Evolutionary conservation across 345 rosid species (phyloP), one percentile per base, ranked within the genome.

Genomic region (Brassica cretica): DNA sequence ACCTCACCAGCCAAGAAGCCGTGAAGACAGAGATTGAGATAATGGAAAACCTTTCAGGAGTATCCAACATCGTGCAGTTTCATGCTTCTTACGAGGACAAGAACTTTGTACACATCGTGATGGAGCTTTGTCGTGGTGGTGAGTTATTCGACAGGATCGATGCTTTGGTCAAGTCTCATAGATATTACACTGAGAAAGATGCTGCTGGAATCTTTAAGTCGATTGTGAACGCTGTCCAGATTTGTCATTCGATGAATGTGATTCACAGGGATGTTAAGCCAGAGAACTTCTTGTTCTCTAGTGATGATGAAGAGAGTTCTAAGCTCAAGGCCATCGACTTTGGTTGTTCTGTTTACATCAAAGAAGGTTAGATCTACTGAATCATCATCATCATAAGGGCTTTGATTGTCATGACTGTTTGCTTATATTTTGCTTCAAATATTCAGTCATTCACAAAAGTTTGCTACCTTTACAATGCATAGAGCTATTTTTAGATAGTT

Each of bases 291-390:
- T 53, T 53, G 24, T 53, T 53, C 60, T 53, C 60, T 15, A 53
- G 60, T 53, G 76, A 87, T 55, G 89, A 84, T 37, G 84, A 84
- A 35, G 84, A 82, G 33, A 85, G 68, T n/a, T 89, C 91, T 41
- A 66, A 66, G 80, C 70, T 91, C 73, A 90, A 91, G 84, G 93
- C 93, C 14, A 90, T 91, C 21, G 97, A 90, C 80, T 92, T 92
- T 59, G 93, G 95, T 5, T 70, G 89, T 80, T 90, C 97, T 10
- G 91, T 87, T 21, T 92, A 84, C 87, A 84, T 87, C 39, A 88
- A 87, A 66, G 86, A 92, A 82, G 97, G 95, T 51, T 18, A 51
- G 56, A n/a, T 8, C 56, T 6, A n/a, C 53, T 46, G 56, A 51
- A 51, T n/a, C 56, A 41, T 41, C 49, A 41, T 27, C 30, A 27